Base-by-base conservation (phyloP, 306 rosid species). In the Vigna angularis region DNA sequence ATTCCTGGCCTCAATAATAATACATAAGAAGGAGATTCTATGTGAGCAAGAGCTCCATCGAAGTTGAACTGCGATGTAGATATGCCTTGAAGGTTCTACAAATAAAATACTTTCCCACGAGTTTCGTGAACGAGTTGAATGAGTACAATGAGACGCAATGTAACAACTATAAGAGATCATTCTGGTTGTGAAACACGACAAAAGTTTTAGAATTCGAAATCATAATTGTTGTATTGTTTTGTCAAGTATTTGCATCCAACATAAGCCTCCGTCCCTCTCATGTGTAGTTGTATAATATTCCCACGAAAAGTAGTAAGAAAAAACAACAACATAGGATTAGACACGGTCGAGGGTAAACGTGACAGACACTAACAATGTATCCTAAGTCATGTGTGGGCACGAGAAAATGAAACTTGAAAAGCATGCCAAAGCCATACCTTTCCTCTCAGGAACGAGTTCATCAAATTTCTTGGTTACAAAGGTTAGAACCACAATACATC, bases 391-490 rank as follows among this genome's bases (percentile, higher is more conserved):
- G 51, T 20, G 50, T 38, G 42, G 71, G 80, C 85, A 77, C 70
- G 81, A 83, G 82, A 62, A 52, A 53, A 77, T 79, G 73, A 86
- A 86, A 76, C 89, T 86, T 90, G 80, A 75, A 70, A 49, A 74
- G 36, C 79, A 84, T 84, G 88, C 85, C 80, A 70, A 89, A 86
- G 88, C 74, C 85, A 89, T 86, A 71, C 92, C 87, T 89, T 88
- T 69, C 88, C 85, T 57, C 64, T 40, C 18, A 55, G 56, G 36
- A 18, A 70, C 3, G 70, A 48, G 58, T 79, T 80, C 13, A 66
- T 77, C 70, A 28, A 17, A 78, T 85, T 79, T 79, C 87, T 82
- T 91, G 34, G 65, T 57, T 6, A 58, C 84, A 74, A 91, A 87
- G 88, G 84, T 83, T 87, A 58, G 89, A 80, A 76, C 85, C 65